Percentiles rank a stretch among this genome's conserved stretches.
These are phyloP conservation scores for Fusarium domesticum DNA, from an alignment of 2,329 filamentous ascomycete species.

Conservation along the genomic window DNA sequence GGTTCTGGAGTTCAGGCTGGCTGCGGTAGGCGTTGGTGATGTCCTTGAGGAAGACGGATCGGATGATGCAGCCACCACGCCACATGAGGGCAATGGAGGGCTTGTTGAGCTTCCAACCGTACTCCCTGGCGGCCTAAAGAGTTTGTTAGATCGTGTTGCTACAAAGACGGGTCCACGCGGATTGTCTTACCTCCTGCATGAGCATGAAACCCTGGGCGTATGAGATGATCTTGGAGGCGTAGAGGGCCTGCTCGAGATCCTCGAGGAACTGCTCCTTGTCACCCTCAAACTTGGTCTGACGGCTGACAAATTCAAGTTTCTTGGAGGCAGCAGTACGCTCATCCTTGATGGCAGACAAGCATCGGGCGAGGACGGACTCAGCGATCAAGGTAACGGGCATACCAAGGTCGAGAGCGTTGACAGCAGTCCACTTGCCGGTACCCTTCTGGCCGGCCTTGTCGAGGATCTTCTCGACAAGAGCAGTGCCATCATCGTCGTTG, in stretches of 20 bases:
- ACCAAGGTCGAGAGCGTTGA: slow-evolving; percentile 96
- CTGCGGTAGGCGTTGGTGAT: slow-evolving; percentile 96
- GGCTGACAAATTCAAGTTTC: slow-evolving; percentile 72
- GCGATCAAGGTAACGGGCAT: slow-evolving; percentile 98
- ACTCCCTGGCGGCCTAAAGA: slow-evolving; percentile 83
- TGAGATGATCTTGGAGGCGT: slow-evolving; percentile 99
- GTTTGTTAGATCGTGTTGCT: slow-evolving; percentile 3
- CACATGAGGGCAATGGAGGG: slow-evolving; percentile 99
- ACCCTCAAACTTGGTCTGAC: slow-evolving; percentile 76
- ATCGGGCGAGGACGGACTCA: slow-evolving; percentile 93
- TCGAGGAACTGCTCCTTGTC: slow-evolving; percentile 92
- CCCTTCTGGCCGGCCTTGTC: slow-evolving; percentile 99
- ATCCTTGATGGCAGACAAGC: slow-evolving; percentile 88
- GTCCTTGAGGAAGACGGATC: slow-evolving; percentile 99
- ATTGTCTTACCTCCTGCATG: slow-evolving; percentile 79
- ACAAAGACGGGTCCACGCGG: not conserved
- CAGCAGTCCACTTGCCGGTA: slow-evolving; percentile 99
- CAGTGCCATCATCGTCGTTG: slow-evolving; percentile 88
- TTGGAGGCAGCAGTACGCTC: slow-evolving; percentile 82
- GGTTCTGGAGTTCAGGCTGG: slow-evolving; percentile 93
- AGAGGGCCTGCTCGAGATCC: slow-evolving; percentile 97
- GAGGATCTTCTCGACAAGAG: slow-evolving; percentile 97
- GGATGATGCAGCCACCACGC: slow-evolving; percentile 99
- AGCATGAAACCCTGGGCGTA: slow-evolving; percentile 99
- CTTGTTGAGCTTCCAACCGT: slow-evolving; percentile 99